phyloP scores from a whole-genome alignment of 768 basidiomycete genomes.

The Lyophyllum semitale region DNA sequence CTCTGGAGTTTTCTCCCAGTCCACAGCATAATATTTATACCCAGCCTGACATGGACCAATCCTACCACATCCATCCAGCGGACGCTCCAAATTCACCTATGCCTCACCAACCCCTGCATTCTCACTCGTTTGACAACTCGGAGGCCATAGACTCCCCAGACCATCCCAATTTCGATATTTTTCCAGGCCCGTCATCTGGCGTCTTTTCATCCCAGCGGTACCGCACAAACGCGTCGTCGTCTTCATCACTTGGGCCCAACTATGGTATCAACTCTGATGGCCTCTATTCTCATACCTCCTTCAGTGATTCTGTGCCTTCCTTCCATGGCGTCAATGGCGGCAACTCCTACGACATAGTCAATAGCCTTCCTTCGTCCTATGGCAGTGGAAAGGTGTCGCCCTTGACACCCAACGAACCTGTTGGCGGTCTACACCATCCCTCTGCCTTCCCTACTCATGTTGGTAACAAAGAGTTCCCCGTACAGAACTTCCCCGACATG shows the following conservation, averaged over 20 bases:
- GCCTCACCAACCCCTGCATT: slow-evolving; percentile 35
- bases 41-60: slow-evolving; percentile 58
- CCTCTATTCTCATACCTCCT: slow-evolving; percentile 60
- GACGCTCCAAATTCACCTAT: slow-evolving; percentile 38
- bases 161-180: slow-evolving; percentile 65
- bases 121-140: slow-evolving; percentile 48
- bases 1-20: slow-evolving; percentile 55
- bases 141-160: slow-evolving; percentile 59
- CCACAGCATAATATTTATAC: slow-evolving; percentile 40
- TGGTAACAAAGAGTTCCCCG: slow-evolving; percentile 55
- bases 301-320: slow-evolving; percentile 59
- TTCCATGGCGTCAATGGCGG: slow-evolving; percentile 50
- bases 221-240: slow-evolving; percentile 71
- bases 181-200: slow-evolving; percentile 45
- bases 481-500: slow-evolving; percentile 59
- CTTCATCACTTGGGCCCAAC: slow-evolving; percentile 62
- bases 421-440: slow-evolving; percentile 56
- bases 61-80: slow-evolving; percentile 47
- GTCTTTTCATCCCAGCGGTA: slow-evolving; percentile 63
- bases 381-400: slow-evolving; percentile 78
- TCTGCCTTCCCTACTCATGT: slow-evolving; percentile 41
- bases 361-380: slow-evolving; percentile 63
- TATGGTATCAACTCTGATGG: slow-evolving; percentile 57
- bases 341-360: slow-evolving; percentile 67
- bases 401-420: slow-evolving; percentile 67